Base-by-base conservation (phyloP, 306 rosid species). In the Vigna trinervia region DNA sequence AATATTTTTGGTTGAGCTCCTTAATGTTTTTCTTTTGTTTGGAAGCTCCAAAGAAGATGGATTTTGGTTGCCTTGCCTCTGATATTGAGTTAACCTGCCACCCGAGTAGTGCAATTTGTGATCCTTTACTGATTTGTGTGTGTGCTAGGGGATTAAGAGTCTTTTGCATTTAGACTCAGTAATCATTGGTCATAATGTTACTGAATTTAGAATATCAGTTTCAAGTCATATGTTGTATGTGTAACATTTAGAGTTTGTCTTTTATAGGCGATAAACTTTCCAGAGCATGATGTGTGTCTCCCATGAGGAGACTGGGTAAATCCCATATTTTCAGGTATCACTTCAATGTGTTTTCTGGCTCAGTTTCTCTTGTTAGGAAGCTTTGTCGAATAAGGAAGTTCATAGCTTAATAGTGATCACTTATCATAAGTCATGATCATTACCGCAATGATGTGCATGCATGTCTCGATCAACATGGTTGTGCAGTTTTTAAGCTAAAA, bases 261-360 rank as follows among this genome's bases (percentile, higher is more conserved):
- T 60, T 73, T 63, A 12, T 63, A 43, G 68, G 74, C 52, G 58
- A 64, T 73, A 8, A 73, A 54, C 53, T 45, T 54, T 73, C 23
- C 74, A 65, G 79, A 65, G 51, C 69, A 58, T 59, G 58, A 38
- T 81, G 60, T 59, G 39, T 81, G 80, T 81, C 80, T 81, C 77
- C 84, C 51, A 59, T 48, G 51, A 36, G 71, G 71, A 57, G 80
- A 80, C 71, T 6, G 6, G 69, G 69, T 65, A 73, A 43, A 32
- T 30, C 62, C 62, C 58, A 57, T 57, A 57, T 80, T 80, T 57
- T 34, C 71, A 22, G 71, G 71, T 47, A 50, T 81, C 76, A 59
- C 36, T 60, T 75, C 43, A 48, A 48, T 48, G 58, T 59, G 71
- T 50, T 81, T 57, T 59, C 64, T 61, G 60, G 43, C 32, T 19